These are phyloP conservation scores for Chlamydomonas sp. DNA, from an alignment of 139 green algal genomes.

Conservation along the genomic window DNA sequence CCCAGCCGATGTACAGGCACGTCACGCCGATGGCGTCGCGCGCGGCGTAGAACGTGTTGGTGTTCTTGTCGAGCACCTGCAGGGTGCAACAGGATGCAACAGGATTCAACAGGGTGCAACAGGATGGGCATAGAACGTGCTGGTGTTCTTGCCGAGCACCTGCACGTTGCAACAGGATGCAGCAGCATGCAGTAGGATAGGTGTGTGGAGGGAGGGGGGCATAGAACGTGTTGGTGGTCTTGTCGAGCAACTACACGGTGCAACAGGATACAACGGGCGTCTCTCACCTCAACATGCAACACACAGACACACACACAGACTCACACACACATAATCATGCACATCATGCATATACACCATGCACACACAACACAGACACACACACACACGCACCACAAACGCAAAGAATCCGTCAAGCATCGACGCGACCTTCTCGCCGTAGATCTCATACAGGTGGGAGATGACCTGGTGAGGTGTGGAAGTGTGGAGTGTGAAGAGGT, in stretches of 20 bases:
- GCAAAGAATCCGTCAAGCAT: slow-evolving; percentile 94
- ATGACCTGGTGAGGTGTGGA: slow-evolving; percentile 38
- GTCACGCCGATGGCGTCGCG: slow-evolving; percentile 92
- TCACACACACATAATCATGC: no score
- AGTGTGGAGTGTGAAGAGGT: background rate
- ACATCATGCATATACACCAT: no score
- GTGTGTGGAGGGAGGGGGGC: slow-evolving; percentile 17
- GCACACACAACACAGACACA: no score
- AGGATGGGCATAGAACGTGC: slow-evolving; percentile 52
- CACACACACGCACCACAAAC: no score
- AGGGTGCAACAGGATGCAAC: background rate
- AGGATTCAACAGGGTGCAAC: background rate
- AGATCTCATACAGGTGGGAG: slow-evolving; percentile 72
- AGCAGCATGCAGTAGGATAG: background rate
- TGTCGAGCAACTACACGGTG: no score
- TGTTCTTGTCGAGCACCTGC: background rate
- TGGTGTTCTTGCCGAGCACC: background rate
- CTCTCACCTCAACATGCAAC: background rate
- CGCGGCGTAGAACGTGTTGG: slow-evolving; percentile 48
- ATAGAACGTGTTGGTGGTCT: slow-evolving; percentile 41
- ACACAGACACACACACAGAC: background rate
- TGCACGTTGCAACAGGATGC: no score
- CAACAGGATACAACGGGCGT: background rate
- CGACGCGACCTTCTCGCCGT: slow-evolving; percentile 67
- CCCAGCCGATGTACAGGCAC: slow-evolving; percentile 88